Conservation (phyloP, 345 rosid species). For the Pseudoturritis turrita region DNA sequence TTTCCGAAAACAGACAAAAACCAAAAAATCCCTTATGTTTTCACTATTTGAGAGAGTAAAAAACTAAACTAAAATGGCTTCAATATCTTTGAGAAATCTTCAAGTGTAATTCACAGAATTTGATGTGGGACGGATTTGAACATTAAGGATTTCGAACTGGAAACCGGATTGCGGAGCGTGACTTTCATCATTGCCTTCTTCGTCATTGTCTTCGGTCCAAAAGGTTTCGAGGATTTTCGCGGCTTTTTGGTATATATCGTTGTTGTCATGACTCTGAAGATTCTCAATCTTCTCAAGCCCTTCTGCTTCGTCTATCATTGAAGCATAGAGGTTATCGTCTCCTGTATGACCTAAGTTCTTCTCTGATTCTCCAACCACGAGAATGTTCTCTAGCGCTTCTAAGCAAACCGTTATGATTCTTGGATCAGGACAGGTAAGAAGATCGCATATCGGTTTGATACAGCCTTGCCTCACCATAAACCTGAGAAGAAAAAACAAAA, state of each 20-base stretch:
- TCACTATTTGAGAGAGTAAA: too few relatives aligned
- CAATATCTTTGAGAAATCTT: too few relatives aligned
- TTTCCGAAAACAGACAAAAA: too few relatives aligned
- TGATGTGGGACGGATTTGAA: background rate
- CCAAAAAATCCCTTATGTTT: too few relatives aligned
- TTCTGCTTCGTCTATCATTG: constrained; percentile 71
- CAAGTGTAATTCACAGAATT: too few relatives aligned
- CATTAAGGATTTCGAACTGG: constrained; percentile 50
- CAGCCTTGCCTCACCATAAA: constrained; percentile 64
- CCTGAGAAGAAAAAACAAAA: constrained; percentile 21
- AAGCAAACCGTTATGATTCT: constrained; percentile 67
- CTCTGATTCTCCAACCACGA: constrained; percentile 70
- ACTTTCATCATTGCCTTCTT: constrained; percentile 53
- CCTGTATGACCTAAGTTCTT: constrained; percentile 47
- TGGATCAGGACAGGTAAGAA: constrained; percentile 69
- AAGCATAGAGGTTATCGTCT: constrained; percentile 50
- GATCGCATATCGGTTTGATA: constrained; percentile 73
- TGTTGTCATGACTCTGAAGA: constrained; percentile 73
- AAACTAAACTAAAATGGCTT: too few relatives aligned
- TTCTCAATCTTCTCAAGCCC: constrained; percentile 74
- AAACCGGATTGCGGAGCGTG: constrained; percentile 61
- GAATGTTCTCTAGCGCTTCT: constrained; percentile 74
- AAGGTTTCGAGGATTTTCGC: constrained; percentile 65
- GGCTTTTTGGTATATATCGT: constrained; percentile 71
- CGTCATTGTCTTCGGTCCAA: constrained; percentile 61